Evolutionary conservation across 805 yeast genomes (phyloP), one percentile per base, ranked within the genome.

Genomic region (Ogataea trehaloabstinens): DNA sequence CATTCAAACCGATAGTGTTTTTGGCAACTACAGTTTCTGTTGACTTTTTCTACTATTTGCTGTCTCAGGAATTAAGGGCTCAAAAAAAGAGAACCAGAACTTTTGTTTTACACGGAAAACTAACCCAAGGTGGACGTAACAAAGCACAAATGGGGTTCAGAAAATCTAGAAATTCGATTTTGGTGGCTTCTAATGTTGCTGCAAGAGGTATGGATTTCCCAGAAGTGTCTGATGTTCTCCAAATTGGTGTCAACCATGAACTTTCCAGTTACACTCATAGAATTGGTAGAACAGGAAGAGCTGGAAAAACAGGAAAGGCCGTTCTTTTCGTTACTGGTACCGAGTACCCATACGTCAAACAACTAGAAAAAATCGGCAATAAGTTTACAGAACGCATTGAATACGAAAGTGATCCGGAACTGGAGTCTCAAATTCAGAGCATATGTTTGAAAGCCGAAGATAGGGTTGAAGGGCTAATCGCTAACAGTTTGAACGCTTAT

Each of bases 191-290:
- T 5, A 95, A 89, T 64, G 97, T 91, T 42, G 95, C 90, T 45
- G 96, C 97, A 11, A 80, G 98, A 66, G 98, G 98, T 51, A 81
- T 91, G 83, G 97, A 91, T 68, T 86, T 91, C 73, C 93, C 90
- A 40, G 78, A 78, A 51, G 95, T 91, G 20, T 66, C 88, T 19
- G 86, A 87, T 57, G 97, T 91, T 37, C 67, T 85, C 52, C 97
- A 91, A 67, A 61, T 87, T 38, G 85, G 91, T 49, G 73, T 81
- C n/a, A 86, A 93, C 44, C 64, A 72, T 33, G 86, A 82, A 41
- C 64, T 79, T 18, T 77, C 90, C n/a, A 82, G 84, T 46, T 89
- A 90, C 59, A 79, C 89, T 42, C 98, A 91, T 66, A 82, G 95
- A 63, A 82, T 91, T 56, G 98, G 98, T 44, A 82, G 98, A 72